Percentiles rank a stretch among this genome's conserved stretches.
Evolutionary conservation across 2,329 filamentous ascomycete species (phyloP).

Genomic region (Rachicladosporium sp.): DNA sequence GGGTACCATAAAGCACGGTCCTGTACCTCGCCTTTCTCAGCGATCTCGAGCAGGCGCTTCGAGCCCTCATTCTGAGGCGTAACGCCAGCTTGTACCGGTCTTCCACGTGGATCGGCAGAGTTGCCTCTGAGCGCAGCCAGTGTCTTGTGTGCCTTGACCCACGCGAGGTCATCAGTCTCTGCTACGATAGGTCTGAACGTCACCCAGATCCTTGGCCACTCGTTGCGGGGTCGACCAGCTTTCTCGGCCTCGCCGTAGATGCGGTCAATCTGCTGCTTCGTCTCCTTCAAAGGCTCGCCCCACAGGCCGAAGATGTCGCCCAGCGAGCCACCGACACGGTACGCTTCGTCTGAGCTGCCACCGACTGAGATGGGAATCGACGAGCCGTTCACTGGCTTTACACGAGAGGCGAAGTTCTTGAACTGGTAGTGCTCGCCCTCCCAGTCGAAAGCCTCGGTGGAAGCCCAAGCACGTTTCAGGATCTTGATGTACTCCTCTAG

Average conservation of each 20-base stretch:
- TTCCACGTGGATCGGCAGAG: slow-evolving; percentile 15
- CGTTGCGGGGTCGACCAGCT: slow-evolving; percentile 31
- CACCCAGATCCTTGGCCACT: slow-evolving; percentile 50
- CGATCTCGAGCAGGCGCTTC: slow-evolving; percentile 47
- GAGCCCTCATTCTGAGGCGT: slow-evolving; percentile 48
- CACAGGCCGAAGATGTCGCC: slow-evolving; percentile 53
- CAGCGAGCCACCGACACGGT: slow-evolving; percentile 45
- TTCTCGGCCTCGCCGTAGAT: slow-evolving; percentile 48
- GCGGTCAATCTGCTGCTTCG: slow-evolving; percentile 48
- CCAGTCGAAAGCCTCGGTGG: slow-evolving; percentile 48
- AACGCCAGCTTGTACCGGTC: slow-evolving; percentile 18
- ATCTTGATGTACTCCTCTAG: slow-evolving; percentile 52
- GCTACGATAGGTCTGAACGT: slow-evolving; percentile 51
- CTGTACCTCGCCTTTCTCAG: slow-evolving; percentile 43
- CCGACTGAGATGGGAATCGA: slow-evolving; percentile 47
- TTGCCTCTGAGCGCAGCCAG: slow-evolving; percentile 40
- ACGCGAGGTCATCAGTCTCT: slow-evolving; percentile 50
- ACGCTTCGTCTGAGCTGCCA: slow-evolving; percentile 47
- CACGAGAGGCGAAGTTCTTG: slow-evolving; percentile 44
- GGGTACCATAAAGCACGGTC: slow-evolving; percentile 53
- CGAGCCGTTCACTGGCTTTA: slow-evolving; percentile 40
- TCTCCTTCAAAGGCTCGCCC: slow-evolving; percentile 53
- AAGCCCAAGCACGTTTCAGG: slow-evolving; percentile 46
- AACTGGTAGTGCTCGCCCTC: slow-evolving; percentile 48
- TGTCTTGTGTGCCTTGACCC: slow-evolving; percentile 47